Conservation (phyloP, 495 filamentous ascomycete genomes). For the Hyaloscypha variabilis region DNA sequence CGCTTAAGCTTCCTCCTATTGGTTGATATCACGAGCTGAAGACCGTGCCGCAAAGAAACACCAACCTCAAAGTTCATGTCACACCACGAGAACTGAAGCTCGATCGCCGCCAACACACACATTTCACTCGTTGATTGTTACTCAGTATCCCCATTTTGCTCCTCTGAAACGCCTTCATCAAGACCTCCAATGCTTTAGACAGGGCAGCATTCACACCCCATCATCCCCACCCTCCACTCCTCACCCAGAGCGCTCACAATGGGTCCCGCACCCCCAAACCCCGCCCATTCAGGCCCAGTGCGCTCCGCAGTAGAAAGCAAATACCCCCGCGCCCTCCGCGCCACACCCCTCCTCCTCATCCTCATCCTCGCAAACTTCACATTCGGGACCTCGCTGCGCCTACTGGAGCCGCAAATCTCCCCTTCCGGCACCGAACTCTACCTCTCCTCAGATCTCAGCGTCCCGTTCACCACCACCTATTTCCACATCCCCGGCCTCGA, state of each 20-base stretch:
- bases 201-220: neutral
- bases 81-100: too few species aligned
- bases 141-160: too few species aligned
- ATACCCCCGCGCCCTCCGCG: neutral
- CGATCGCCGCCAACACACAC: too few species aligned
- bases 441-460: neutral
- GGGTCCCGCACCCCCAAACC: neutral
- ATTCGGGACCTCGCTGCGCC: neutral
- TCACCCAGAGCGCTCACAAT: neutral
- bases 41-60: too few species aligned
- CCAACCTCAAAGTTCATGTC: too few species aligned
- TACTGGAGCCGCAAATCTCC: neutral
- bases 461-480: neutral
- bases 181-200: too few species aligned
- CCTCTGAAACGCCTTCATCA: too few species aligned
- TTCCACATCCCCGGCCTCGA: conserved; percentile 15
- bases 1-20: too few species aligned
- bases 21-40: too few species aligned
- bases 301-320: neutral
- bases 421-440: neutral
- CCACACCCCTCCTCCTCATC: neutral
- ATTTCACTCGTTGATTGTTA: too few species aligned
- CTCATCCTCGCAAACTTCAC: neutral
- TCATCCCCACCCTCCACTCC: neutral
- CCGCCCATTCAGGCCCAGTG: too few species aligned